Percentiles rank a stretch among this genome's conserved stretches.
These are phyloP conservation scores for Rhizopus delemar DNA, from an alignment of 371 early-diverging fungal species.

Conservation along the genomic window DNA sequence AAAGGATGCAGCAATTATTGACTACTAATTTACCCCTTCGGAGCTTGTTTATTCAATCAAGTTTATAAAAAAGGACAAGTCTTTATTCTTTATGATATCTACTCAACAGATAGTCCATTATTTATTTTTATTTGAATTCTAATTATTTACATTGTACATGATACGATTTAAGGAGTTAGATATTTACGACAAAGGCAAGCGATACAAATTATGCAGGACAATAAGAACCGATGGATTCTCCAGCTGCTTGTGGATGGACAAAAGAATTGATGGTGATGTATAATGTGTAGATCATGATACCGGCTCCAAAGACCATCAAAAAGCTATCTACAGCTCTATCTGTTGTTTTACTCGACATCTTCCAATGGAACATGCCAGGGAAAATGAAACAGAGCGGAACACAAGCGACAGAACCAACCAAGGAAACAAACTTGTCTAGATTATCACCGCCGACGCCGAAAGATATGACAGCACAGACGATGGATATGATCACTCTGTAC, in stretches of 20 bases:
- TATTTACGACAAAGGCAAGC: too few relatives aligned
- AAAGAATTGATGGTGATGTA: slow-evolving; percentile 35
- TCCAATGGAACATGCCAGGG: slow-evolving; percentile 69
- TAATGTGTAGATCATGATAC: slow-evolving; percentile 49
- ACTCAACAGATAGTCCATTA: too few relatives aligned
- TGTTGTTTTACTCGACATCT: slow-evolving; percentile 34
- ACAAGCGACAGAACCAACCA: slow-evolving; percentile 52
- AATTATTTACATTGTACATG: too few relatives aligned
- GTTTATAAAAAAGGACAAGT: too few relatives aligned
- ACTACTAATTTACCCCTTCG: too few relatives aligned
- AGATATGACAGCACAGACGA: slow-evolving; percentile 55
- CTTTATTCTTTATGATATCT: too few relatives aligned
- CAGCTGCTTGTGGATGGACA: slow-evolving; percentile 23
- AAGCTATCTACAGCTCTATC: slow-evolving; percentile 34
- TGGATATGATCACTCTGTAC: slow-evolving; percentile 50
- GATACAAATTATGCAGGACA: slow-evolving; percentile 6
- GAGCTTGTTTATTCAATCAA: too few relatives aligned
- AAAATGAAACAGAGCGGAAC: slow-evolving; percentile 69
- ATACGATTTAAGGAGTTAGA: too few relatives aligned
- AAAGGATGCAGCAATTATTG: too few relatives aligned
- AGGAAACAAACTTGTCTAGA: slow-evolving; percentile 72
- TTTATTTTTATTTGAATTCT: too few relatives aligned
- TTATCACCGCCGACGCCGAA: slow-evolving; percentile 64
- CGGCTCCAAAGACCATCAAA: slow-evolving; percentile 53
- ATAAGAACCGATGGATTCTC: slow-evolving; percentile 2